Conservation (phyloP, 768 basidiomycete species). For the Dendrothele bispora region DNA sequence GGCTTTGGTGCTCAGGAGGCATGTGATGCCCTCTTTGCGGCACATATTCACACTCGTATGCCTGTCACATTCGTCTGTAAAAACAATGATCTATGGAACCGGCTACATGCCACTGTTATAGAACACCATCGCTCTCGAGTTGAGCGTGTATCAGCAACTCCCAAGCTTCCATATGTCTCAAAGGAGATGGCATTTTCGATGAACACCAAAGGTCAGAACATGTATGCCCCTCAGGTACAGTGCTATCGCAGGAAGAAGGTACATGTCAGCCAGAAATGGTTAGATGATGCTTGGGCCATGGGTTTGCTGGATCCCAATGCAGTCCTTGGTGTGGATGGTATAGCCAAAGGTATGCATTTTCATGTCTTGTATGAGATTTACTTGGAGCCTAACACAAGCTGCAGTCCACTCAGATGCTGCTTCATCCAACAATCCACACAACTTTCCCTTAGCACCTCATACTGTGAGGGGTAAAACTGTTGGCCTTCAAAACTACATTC, state of each 20-base stretch:
- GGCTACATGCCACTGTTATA: background rate
- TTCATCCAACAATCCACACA: background rate
- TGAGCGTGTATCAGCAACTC: background rate
- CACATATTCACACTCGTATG: slow-evolving; percentile 15
- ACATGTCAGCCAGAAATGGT: background rate
- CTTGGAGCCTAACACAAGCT: background rate
- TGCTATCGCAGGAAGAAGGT: background rate
- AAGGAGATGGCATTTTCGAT: background rate
- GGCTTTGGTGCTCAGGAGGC: slow-evolving; percentile 21
- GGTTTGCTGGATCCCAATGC: background rate
- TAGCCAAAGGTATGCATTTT: background rate
- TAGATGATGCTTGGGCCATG: background rate
- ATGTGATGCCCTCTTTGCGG: slow-evolving; percentile 15
- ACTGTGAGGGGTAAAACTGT: background rate
- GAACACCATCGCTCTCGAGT: background rate
- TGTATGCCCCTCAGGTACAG: background rate
- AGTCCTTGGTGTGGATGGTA: background rate
- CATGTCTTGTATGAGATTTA: too few species aligned
- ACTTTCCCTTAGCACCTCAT: background rate
- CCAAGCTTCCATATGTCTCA: background rate
- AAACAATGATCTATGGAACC: background rate
- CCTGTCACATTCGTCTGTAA: slow-evolving; percentile 3
- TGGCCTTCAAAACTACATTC: background rate
- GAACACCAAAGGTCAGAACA: background rate
- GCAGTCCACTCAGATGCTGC: background rate